phyloP scores from a whole-genome alignment of 345 rosid genomes.

The Eucalyptus pauciflora region DNA sequence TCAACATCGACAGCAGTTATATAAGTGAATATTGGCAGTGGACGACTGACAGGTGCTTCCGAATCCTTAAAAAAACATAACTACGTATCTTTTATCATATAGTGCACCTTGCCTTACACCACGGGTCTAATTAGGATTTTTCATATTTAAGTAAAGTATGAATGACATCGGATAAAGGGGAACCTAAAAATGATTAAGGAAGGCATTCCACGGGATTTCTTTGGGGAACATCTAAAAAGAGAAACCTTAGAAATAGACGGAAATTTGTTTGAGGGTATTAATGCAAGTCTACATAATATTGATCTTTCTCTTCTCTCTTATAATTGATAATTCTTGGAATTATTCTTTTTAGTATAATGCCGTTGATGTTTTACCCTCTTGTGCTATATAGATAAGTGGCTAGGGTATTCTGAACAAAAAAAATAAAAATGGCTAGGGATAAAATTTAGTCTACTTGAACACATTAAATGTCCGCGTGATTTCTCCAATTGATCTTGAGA shows the following conservation, averaged over 20 bases:
- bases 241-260: background rate
- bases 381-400: background rate
- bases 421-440: no score
- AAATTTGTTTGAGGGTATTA: background rate
- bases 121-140: background rate
- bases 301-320: no score
- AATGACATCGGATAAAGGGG: background rate
- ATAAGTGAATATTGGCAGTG: background rate
- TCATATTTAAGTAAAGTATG: background rate
- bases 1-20: background rate
- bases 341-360: background rate
- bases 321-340: background rate
- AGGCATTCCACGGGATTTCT: background rate
- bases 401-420: no score
- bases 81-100: no score
- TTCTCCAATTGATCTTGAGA: background rate
- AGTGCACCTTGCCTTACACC: accelerated
- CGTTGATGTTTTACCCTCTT: background rate
- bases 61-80: background rate
- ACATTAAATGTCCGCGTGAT: no score
- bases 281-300: background rate
- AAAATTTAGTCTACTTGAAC: background rate
- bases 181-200: accelerated
- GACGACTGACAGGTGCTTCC: background rate
- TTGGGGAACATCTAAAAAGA: background rate